phyloP scores from a whole-genome alignment of 257 asterid species.

The Lycium ferocissimum region DNA sequence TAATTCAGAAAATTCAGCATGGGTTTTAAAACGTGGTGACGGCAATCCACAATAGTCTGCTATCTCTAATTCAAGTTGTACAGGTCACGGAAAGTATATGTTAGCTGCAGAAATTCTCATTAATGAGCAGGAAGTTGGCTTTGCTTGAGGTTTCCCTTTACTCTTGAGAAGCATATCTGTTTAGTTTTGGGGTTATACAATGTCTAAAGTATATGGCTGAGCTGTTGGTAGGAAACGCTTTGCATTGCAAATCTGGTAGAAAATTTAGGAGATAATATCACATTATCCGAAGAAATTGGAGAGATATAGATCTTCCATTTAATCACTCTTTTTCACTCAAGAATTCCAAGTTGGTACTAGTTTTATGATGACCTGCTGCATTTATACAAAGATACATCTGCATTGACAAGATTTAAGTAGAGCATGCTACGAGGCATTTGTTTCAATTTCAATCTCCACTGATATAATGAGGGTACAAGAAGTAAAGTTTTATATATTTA shows the following conservation, averaged over 20 bases:
- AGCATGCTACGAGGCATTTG: not conserved
- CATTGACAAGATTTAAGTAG: too few species aligned
- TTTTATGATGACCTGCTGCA: not conserved
- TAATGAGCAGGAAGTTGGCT: not conserved
- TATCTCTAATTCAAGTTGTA: not conserved
- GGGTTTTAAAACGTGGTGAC: constrained; percentile 72
- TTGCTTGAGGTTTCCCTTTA: not conserved
- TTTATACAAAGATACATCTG: not conserved
- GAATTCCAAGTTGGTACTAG: not conserved
- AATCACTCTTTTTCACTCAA: not conserved
- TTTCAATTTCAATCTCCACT: not conserved
- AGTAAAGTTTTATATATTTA: too few species aligned
- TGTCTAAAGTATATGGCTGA: not conserved
- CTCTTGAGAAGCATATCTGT: not conserved
- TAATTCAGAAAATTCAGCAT: constrained; percentile 57
- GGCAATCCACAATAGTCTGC: constrained; percentile 43
- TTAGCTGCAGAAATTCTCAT: not conserved
- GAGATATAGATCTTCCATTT: not conserved
- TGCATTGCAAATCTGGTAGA: constrained; percentile 14
- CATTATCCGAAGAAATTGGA: not conserved
- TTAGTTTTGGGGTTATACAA: not conserved
- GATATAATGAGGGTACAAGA: not conserved
- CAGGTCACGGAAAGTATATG: not conserved
- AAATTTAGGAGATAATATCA: not conserved
- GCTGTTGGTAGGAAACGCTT: not conserved